Base-by-base conservation (phyloP, 371 early-diverging fungal genomes). In the Rhizopus arrhizus region DNA sequence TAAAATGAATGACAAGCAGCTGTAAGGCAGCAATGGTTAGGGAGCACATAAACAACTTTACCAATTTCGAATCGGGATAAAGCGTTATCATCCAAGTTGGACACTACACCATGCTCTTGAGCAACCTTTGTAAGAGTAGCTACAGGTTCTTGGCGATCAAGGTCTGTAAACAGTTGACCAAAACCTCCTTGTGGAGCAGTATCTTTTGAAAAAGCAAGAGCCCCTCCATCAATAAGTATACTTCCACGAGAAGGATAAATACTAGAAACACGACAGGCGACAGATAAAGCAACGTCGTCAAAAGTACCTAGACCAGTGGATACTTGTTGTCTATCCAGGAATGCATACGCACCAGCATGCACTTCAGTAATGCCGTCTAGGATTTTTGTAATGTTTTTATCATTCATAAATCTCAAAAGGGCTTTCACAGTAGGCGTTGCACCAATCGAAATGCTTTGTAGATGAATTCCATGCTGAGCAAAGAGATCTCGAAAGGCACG, bases 361-460 rank as follows among this genome's bases (percentile, higher is more conserved):
- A 80, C 60, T 53, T 80, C 80, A 48, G 56, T 58, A 52, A 80
- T 74, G 0, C 73, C 80, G 6, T 70, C 53, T 6, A 76, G 31
- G 7, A 66, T 58, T 1, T 59, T 16, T 22, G 50, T 55, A 42
- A 66, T 62, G 5, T 48, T 36, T 10, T 55, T 66, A 6, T 48
- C 11, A 36, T 68, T 31, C 35, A 61, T 59, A 16, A 57, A 55
- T 15, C 57, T 53, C 0, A 41, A 35, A 31, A 64, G 55, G 2
- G 75, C 72, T 49, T 64, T 66, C 4, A 72, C 73, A 4, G 80
- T 76, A 4, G 80, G 80, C 0, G 80, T 80, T 3, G 80, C 80
- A 3, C 80, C 80, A 13, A 80, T 80, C 1, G 75, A 74, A 15
- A 72, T 51, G 11, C 58, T 40, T 1, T 56, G 48, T 5, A 80